phyloP scores from a whole-genome alignment of 169 alveolate species.

The Fabrea salina region DNA sequence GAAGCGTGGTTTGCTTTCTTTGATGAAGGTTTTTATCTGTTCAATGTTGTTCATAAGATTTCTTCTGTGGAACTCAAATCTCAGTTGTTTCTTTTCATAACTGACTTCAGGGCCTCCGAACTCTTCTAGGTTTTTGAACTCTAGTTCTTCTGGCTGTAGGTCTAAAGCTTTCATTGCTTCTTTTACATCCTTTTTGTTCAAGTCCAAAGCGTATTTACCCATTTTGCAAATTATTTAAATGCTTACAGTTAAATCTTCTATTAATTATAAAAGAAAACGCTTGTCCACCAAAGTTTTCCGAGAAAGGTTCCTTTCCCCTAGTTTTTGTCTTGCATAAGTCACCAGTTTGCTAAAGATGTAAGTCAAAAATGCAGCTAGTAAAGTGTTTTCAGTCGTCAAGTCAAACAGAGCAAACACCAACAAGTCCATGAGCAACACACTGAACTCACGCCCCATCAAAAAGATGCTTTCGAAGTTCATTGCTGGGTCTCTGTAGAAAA shows the following conservation, averaged over 20 bases:
- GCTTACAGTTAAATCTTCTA: background rate
- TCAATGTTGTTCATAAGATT: no score
- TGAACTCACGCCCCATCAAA: conserved; percentile 33
- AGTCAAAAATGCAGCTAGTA: conserved; percentile 28
- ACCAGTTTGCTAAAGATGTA: conserved; percentile 13
- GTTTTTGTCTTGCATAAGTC: background rate
- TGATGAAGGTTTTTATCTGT: no score
- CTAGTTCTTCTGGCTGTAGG: no score
- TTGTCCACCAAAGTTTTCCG: conserved; percentile 30
- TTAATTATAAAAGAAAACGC: conserved; percentile 16
- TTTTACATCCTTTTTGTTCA: no score
- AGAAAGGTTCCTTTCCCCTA: conserved; percentile 22
- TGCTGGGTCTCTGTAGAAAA: conserved; percentile 29
- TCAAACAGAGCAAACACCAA: conserved; percentile 23
- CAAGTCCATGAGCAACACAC: background rate
- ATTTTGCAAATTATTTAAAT: no score
- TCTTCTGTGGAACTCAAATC: no score
- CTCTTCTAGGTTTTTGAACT: no score
- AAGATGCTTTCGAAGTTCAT: conserved; percentile 14
- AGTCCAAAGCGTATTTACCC: no score
- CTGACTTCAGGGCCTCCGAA: no score
- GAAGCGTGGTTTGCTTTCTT: no score
- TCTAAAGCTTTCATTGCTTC: no score
- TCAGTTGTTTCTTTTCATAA: no score
- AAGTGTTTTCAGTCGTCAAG: background rate